phyloP scores from a whole-genome alignment of 176 grass and related monocot species.

The Raddia distichophylla region DNA sequence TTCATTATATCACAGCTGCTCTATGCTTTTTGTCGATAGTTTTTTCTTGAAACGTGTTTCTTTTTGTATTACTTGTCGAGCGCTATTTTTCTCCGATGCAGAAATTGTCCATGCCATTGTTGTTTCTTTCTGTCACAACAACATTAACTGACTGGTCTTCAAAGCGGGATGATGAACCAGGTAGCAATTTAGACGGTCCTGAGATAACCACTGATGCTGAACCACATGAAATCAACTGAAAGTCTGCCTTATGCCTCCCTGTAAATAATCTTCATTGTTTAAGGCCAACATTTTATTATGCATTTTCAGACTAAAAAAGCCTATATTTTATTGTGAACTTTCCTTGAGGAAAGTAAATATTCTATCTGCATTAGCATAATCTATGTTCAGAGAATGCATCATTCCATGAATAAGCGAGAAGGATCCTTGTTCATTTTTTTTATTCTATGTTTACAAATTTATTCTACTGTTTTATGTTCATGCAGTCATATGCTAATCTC shows the following conservation, averaged over 20 bases:
- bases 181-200: slow-evolving; percentile 47
- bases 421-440: too few species aligned
- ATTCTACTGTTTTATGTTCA: too few species aligned
- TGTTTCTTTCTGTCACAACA: slow-evolving; percentile 79
- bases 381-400: slow-evolving; percentile 10
- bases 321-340: slow-evolving; percentile 28
- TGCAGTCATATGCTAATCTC: too few species aligned
- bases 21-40: neutral
- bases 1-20: slow-evolving; percentile 1
- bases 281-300: neutral
- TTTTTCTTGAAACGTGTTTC: slow-evolving; percentile 27
- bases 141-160: slow-evolving; percentile 62
- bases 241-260: neutral
- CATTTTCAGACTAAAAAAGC: neutral
- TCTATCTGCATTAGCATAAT: neutral
- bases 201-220: slow-evolving; percentile 59
- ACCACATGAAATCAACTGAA: slow-evolving; percentile 57
- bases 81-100: slow-evolving; percentile 50
- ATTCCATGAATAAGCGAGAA: too few species aligned
- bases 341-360: slow-evolving; percentile 1
- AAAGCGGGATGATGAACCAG: slow-evolving; percentile 47
- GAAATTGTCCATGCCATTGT: slow-evolving; percentile 84
- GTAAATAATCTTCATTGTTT: neutral
- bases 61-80: slow-evolving; percentile 18
- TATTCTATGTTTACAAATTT: too few species aligned